phyloP scores from a whole-genome alignment of 495 filamentous ascomycete genomes.

The Talaromyces stipitatus region DNA sequence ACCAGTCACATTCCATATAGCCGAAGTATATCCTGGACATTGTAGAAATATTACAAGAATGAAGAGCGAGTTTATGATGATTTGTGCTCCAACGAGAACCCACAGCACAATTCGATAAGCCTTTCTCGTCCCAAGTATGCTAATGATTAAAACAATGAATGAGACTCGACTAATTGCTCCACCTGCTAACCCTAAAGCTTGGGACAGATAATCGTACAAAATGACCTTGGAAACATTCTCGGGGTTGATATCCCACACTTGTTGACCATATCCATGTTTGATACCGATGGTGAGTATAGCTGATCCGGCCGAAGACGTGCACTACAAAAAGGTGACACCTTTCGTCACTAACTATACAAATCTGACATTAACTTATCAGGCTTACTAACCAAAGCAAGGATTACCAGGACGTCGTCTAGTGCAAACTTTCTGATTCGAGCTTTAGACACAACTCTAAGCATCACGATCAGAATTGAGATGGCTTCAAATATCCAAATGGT shows the following conservation, averaged over 20 bases:
- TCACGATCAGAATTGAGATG: constrained; percentile 12
- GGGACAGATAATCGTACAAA: constrained; percentile 20
- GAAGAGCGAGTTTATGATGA: constrained; percentile 19
- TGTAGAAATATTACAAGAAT: constrained; percentile 31
- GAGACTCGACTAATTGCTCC: constrained; percentile 21
- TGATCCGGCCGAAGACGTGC: constrained; percentile 17
- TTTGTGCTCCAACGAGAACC: constrained; percentile 18
- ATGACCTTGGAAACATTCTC: constrained; percentile 12
- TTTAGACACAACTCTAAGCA: constrained; percentile 18
- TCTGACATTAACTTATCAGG: no score
- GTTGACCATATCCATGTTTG: constrained; percentile 17
- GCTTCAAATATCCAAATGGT: constrained; percentile 20
- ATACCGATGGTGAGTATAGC: constrained; percentile 15
- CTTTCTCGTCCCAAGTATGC: constrained; percentile 25
- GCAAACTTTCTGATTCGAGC: constrained; percentile 17
- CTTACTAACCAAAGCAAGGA: constrained; percentile 19
- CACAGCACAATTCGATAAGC: constrained; percentile 25
- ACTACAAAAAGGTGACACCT: constrained; percentile 9
- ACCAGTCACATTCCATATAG: constrained; percentile 30
- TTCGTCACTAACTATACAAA: no score
- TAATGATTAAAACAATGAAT: constrained; percentile 30
- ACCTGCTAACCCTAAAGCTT: constrained; percentile 14
- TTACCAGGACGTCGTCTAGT: constrained; percentile 20
- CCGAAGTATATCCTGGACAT: constrained; percentile 26
- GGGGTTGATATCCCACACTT: constrained; percentile 6